A percentile compares a stretch with the other conserved stretches of the same genome.
These are phyloP conservation scores for Penicillium vulpinum DNA, from an alignment of 2,329 filamentous ascomycete species.

Conservation along the genomic window DNA sequence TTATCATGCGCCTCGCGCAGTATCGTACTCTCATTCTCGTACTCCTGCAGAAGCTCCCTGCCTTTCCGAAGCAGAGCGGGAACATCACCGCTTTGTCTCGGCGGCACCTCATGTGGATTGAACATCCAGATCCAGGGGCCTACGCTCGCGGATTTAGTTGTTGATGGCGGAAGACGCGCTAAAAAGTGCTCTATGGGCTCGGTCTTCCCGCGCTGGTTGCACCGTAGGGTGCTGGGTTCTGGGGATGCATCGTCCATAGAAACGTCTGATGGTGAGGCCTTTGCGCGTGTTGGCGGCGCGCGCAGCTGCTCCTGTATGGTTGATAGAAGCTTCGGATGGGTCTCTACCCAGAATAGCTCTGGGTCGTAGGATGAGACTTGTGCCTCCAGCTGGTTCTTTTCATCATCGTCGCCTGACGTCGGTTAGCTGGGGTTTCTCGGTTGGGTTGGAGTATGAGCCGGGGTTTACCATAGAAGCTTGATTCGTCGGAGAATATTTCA, in stretches of 20 bases:
- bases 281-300: background rate
- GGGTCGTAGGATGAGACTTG: slow-evolving; percentile 55
- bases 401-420: slow-evolving; percentile 56
- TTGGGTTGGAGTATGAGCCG: background rate
- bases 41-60: slow-evolving; percentile 54
- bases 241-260: background rate
- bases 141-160: slow-evolving; percentile 49
- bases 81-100: slow-evolving; percentile 45
- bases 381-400: slow-evolving; percentile 50
- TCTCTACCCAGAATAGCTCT: slow-evolving; percentile 51
- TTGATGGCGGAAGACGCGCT: slow-evolving; percentile 65
- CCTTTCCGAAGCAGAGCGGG: slow-evolving; percentile 56
- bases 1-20: slow-evolving; percentile 53
- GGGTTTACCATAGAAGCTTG: slow-evolving; percentile 46
- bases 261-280: background rate
- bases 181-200: slow-evolving; percentile 69
- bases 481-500: slow-evolving; percentile 45
- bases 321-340: slow-evolving; percentile 32
- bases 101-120: slow-evolving; percentile 55
- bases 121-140: slow-evolving; percentile 72
- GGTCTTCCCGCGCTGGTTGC: slow-evolving; percentile 38
- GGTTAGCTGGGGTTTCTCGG: background rate
- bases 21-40: slow-evolving; percentile 48
- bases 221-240: slow-evolving; percentile 1
- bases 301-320: slow-evolving; percentile 31